Percentiles rank a stretch among this genome's conserved stretches.
Conservation (phyloP, 2,329 filamentous ascomycete species). For the Alternaria conjuncta region DNA sequence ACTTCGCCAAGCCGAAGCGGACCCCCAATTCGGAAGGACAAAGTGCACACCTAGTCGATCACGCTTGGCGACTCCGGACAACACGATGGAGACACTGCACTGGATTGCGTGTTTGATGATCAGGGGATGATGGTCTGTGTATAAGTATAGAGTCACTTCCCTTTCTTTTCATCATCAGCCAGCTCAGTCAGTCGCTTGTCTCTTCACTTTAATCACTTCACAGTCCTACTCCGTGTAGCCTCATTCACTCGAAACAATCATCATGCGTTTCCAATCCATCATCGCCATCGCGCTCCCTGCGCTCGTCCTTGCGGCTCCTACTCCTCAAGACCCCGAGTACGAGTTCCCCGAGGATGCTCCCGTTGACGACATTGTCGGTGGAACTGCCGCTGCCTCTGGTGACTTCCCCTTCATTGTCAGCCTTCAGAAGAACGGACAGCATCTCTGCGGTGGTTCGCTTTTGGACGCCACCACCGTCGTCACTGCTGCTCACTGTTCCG, state of each 20-base stretch:
- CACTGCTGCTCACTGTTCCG: slow-evolving; percentile 38
- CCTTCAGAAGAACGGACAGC: slow-evolving; percentile 25
- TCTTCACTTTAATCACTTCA: slow-evolving; percentile 11
- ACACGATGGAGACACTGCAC: slow-evolving; percentile 9
- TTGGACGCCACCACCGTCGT: slow-evolving; percentile 37
- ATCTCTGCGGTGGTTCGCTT: slow-evolving; percentile 38
- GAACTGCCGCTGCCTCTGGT: slow-evolving; percentile 26
- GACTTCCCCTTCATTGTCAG: slow-evolving; percentile 41
- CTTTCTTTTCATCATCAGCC: slow-evolving; percentile 2
- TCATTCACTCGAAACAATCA: slow-evolving; percentile 12
- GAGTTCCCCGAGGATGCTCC: slow-evolving; percentile 10
- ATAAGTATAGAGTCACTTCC: slow-evolving; percentile 14
- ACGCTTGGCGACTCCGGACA: slow-evolving; percentile 3
- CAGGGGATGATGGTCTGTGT: background rate
- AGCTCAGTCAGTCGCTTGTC: slow-evolving; percentile 20
- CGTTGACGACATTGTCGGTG: slow-evolving; percentile 32
- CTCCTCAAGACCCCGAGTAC: slow-evolving; percentile 26
- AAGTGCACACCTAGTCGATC: slow-evolving; percentile 11
- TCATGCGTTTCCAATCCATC: slow-evolving; percentile 32
- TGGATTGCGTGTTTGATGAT: background rate
- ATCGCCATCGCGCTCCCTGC: slow-evolving; percentile 30
- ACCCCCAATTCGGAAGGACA: slow-evolving; percentile 12
- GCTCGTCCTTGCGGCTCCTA: slow-evolving; percentile 25
- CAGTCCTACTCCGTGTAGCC: slow-evolving; percentile 6
- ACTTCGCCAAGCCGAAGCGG: slow-evolving; percentile 12